Evolutionary conservation across 2,329 filamentous ascomycete genomes (phyloP), one percentile per base, ranked within the genome.

Genomic region (Shiraia bambusicola): DNA sequence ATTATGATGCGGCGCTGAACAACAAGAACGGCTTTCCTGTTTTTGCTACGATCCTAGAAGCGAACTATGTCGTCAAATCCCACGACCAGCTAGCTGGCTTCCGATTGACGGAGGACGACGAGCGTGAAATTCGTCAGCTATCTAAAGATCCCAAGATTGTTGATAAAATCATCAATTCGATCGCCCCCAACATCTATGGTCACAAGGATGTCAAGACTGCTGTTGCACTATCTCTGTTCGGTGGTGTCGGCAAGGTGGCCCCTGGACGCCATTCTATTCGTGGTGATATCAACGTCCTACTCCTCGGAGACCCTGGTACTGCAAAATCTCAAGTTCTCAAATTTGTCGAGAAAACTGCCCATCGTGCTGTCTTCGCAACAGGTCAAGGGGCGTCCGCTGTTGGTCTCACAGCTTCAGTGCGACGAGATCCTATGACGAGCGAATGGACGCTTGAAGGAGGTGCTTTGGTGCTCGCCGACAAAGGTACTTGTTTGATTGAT

Each of bases 21-120:
- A 97, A 96, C 74, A 92, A 93, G 63, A 98, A 97, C 64, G 93
- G 93, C 4, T 97, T 98, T 72, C 93, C 93, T 0, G 93, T 98
- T 26, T 98, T 98, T 69, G 92, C 93, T 4, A 98, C 93, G 0
- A 93, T 98, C 45, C 80, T 98, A 4, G 93, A 98, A 70, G 94
- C 94, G 17, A 98, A 98, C 71, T 91, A 98, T 56, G 83, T 97
- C 4, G 85, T 97, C 70, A 98, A 98, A 70, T 86, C 92, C 0
- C 93, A 98, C 65, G 93, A 98, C 67, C 91, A 98, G 71, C 84
- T 98, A 47, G 93, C 93, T 60, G 93, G 93, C 42, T 98, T 98
- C 78, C 83, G 90, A 46, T 77, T 98, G 63, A 97, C 89, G 0
- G 92, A 97, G 63, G 87, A 95, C 61, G 94, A 98, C 62, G 93